Percentiles rank a stretch among this genome's conserved stretches.
phyloP scores from a whole-genome alignment of 345 rosid species.

The Crucihimalaya himalaica region DNA sequence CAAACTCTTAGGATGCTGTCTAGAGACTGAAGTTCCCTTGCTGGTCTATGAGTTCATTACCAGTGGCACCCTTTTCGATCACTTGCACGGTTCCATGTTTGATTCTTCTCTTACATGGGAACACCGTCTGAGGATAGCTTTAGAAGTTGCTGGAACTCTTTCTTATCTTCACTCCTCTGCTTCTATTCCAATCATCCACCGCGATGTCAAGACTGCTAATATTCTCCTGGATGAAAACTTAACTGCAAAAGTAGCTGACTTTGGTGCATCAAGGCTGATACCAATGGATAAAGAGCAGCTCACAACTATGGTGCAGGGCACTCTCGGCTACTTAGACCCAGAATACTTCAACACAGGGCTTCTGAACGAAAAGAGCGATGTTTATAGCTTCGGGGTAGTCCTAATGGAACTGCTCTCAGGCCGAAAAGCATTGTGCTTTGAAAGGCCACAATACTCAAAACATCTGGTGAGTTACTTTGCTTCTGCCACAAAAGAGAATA shows the following conservation, averaged over 20 bases:
- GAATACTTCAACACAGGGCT: slow-evolving; percentile 40
- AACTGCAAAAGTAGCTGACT: slow-evolving; percentile 50
- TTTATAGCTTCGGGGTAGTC: slow-evolving; percentile 51
- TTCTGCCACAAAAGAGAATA: slow-evolving; percentile 17
- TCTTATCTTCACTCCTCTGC: slow-evolving; percentile 47
- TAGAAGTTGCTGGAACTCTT: slow-evolving; percentile 40
- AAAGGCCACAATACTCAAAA: slow-evolving; percentile 18
- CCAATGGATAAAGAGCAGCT: slow-evolving; percentile 39
- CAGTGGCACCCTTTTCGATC: slow-evolving; percentile 36
- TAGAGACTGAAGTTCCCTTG: slow-evolving; percentile 46
- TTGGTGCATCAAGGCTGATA: slow-evolving; percentile 47
- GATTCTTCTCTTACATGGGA: slow-evolving; percentile 30
- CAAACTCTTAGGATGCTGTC: slow-evolving; percentile 44
- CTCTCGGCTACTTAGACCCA: slow-evolving; percentile 46
- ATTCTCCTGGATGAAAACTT: slow-evolving; percentile 43
- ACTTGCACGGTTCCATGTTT: slow-evolving; percentile 23
- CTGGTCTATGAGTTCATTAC: slow-evolving; percentile 42
- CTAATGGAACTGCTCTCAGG: slow-evolving; percentile 40
- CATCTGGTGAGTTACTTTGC: slow-evolving; percentile 38
- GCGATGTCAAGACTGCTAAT: slow-evolving; percentile 48
- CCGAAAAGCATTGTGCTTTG: slow-evolving; percentile 31
- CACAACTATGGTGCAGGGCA: slow-evolving; percentile 50
- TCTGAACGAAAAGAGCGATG: slow-evolving; percentile 48
- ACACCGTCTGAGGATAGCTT: slow-evolving; percentile 38
- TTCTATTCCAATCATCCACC: slow-evolving; percentile 41